These are phyloP conservation scores for Umbelopsis sp. DNA, from an alignment of 371 early-diverging fungal genomes.

Conservation along the genomic window DNA sequence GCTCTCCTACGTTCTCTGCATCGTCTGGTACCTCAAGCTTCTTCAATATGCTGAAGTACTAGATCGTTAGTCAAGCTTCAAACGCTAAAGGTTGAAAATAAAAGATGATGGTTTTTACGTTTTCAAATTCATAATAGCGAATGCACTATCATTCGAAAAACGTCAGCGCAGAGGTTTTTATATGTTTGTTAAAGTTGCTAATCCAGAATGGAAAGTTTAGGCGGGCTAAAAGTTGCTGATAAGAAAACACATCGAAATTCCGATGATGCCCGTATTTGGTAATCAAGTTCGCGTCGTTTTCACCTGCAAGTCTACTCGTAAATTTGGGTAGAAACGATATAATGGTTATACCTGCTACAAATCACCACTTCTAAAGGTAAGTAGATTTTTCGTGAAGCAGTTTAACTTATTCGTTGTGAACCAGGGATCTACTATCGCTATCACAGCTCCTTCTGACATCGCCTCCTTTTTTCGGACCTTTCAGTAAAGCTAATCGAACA, in stretches of 20 bases:
- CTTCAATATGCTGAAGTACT: background rate
- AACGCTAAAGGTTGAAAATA: background rate
- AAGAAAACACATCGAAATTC: background rate
- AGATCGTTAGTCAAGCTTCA: background rate
- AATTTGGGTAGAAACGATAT: too few species aligned
- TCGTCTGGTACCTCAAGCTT: conserved; percentile 9
- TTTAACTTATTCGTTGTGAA: too few species aligned
- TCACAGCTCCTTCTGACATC: too few species aligned
- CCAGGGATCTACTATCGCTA: too few species aligned
- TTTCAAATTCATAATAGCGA: background rate
- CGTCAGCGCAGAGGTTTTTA: background rate
- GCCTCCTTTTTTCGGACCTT: too few species aligned
- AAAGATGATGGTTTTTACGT: background rate
- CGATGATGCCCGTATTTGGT: too few species aligned
- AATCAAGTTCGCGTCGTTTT: too few species aligned
- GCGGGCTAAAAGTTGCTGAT: background rate
- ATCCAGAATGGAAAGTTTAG: background rate
- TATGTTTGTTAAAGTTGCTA: background rate
- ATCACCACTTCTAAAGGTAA: too few species aligned
- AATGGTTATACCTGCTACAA: too few species aligned
- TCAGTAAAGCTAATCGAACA: too few species aligned
- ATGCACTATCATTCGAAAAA: background rate
- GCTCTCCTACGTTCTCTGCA: conserved; percentile 6
- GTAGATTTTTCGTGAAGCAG: too few species aligned
- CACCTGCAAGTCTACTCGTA: too few species aligned